These are phyloP conservation scores for Cordyceps cateniannulata DNA, from an alignment of 2,329 filamentous ascomycete genomes.

Conservation along the genomic window DNA sequence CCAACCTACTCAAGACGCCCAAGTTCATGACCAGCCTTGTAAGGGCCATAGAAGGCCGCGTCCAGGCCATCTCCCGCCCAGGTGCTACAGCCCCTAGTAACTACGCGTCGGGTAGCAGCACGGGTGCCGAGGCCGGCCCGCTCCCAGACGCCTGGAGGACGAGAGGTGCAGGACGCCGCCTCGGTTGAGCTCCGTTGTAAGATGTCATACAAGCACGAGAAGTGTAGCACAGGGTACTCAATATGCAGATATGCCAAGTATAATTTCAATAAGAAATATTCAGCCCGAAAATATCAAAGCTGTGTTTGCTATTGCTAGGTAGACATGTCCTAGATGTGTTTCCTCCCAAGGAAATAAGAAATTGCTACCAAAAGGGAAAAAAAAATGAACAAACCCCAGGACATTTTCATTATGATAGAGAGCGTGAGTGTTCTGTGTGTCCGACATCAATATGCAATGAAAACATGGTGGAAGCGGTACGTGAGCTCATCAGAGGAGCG, in stretches of 20 bases:
- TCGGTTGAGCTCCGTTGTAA: conserved; percentile 37
- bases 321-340: neutral
- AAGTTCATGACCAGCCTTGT: conserved; percentile 63
- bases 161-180: conserved; percentile 54
- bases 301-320: neutral
- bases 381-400: neutral
- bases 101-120: neutral
- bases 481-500: neutral
- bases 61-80: neutral
- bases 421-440: conserved; percentile 4
- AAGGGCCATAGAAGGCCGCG: conserved; percentile 26
- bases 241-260: neutral
- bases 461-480: neutral
- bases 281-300: neutral
- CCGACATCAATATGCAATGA: neutral
- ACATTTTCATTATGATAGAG: neutral
- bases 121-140: conserved; percentile 32
- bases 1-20: conserved; percentile 70
- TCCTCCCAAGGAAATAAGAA: neutral
- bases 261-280: neutral
- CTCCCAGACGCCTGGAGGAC: conserved; percentile 59
- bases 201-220: neutral
- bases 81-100: neutral
- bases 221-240: neutral
- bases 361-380: neutral